Base-by-base conservation (phyloP, 2,329 filamentous ascomycete genomes). In the Cladosporium sphaerospermum region DNA sequence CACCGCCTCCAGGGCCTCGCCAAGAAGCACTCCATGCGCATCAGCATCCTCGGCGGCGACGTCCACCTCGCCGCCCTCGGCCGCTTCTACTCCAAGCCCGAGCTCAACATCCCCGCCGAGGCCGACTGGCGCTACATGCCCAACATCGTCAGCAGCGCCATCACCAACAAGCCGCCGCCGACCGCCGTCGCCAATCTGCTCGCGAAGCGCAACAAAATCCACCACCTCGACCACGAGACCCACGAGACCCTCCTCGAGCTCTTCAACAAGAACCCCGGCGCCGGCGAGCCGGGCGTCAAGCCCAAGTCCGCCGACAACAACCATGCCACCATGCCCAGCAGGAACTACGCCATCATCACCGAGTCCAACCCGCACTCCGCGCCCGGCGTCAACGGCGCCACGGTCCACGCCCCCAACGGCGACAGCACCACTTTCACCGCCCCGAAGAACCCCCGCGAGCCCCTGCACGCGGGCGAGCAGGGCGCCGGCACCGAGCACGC, bases 401-500 rank as follows among this genome's bases (percentile, higher is more conserved):
- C 50, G 31, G 57, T 57, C 19, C 57, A 73, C 37, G 64, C 67
- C 32, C 45, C 56, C 9, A 56, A 60, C 10, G 54, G 63, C 11
- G 61, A 64, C 1, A 58, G 62, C 0, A 64, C 60, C 83, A 82
- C 54, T 76, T 68, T 67, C 58, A 51, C 47, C 5, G 40, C 58
- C 5, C 62, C 64, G n/a, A 90, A 71, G 84, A 78, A 78, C 55
- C 69, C 71, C 31, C 87, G 91, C 63, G 75, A 79, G 1, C 81
- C 85, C 19, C 77, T 96, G 37, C 86, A 91, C 66, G 71, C 73
- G 3, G 91, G 92, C 44, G 92, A 96, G 67, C 71, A 82, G n/a
- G 74, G 79, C 44, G 88, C 88, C 0, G 92, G 92, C 3, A 90
- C 89, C 0, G 74, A 73, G 31, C 90, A 96, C 73, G 88, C 90